These are phyloP conservation scores for Citrullus amarus DNA, from an alignment of 306 rosid species.

Conservation along the genomic window DNA sequence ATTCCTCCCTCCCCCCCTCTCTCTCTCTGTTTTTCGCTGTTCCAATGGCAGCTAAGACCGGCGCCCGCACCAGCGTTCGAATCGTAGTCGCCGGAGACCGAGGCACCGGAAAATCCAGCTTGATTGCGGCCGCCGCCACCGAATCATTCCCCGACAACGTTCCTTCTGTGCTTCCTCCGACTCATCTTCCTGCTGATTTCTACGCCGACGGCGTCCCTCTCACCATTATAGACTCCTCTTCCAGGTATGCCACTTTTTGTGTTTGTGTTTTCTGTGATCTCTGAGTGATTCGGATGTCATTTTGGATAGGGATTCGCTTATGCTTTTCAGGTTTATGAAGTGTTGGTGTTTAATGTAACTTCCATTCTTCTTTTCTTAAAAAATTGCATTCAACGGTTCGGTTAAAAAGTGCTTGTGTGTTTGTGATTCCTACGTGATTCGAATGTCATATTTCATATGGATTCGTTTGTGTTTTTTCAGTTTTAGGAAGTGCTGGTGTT, in stretches of 20 bases:
- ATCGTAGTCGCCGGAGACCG: slow-evolving; percentile 57
- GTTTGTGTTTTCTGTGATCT: background rate
- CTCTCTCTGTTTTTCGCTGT: background rate
- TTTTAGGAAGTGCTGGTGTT: background rate
- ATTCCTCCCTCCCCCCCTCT: background rate
- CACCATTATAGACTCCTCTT: slow-evolving; percentile 65
- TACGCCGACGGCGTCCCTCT: slow-evolving; percentile 57
- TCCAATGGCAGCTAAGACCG: slow-evolving; percentile 14
- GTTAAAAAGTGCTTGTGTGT: background rate
- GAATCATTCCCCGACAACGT: slow-evolving; percentile 52
- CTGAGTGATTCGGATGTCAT: background rate
- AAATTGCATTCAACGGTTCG: background rate
- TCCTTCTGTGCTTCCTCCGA: slow-evolving; percentile 57
- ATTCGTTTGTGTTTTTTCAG: background rate
- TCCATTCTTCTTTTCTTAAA: background rate
- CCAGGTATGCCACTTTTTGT: slow-evolving; percentile 29
- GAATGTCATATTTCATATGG: background rate
- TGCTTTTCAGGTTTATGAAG: background rate
- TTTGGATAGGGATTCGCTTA: background rate
- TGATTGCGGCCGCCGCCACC: slow-evolving; percentile 49
- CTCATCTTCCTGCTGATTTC: slow-evolving; percentile 59
- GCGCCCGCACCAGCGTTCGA: slow-evolving; percentile 40
- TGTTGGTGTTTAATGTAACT: background rate
- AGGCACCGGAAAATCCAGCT: slow-evolving; percentile 62
- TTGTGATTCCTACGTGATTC: background rate